Evolutionary conservation across 2,329 filamentous ascomycete species (phyloP).

Genomic region (Chaetomiaceae sp.): DNA sequence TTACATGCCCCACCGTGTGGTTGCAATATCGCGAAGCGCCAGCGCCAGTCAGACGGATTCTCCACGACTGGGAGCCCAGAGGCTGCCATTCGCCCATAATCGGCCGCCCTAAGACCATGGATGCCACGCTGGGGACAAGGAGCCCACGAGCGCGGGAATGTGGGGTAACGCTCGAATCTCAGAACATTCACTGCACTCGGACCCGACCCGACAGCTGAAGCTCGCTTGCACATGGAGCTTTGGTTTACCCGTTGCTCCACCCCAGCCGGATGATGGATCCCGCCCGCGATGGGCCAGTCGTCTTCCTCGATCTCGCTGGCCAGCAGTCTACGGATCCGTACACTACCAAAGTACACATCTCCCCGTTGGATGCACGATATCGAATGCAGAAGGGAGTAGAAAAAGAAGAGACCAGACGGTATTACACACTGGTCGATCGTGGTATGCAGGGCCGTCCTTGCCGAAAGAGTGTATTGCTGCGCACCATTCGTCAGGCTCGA

Average conservation of each 20-base stretch:
- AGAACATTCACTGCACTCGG: no score
- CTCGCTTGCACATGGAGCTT: constrained; percentile 6
- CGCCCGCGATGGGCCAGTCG: no score
- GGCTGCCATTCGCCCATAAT: constrained; percentile 12
- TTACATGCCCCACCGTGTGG: constrained; percentile 19
- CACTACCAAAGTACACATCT: no score
- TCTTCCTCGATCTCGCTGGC: no score
- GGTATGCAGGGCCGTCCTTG: constrained; percentile 16
- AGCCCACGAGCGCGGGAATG: constrained; percentile 16
- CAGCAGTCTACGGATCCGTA: no score
- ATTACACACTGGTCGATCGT: no score
- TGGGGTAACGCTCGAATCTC: constrained; percentile 22
- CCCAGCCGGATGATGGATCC: constrained; percentile 1
- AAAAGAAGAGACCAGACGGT: no score
- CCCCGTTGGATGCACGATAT: no score
- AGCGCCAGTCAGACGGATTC: constrained; percentile 18
- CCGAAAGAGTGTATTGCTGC: constrained; percentile 9
- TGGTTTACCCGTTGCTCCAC: constrained; percentile 13
- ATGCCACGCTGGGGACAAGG: constrained; percentile 17
- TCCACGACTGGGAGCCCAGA: background rate
- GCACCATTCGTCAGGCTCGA: background rate
- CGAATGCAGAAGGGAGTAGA: no score
- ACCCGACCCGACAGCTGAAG: no score
- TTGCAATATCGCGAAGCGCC: constrained; percentile 22
- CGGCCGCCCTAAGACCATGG: constrained; percentile 7